A percentile compares a stretch with the other conserved stretches of the same genome.
Conservation (phyloP, 1,139 yeast species). For the Lodderomyces metapsilosis region DNA sequence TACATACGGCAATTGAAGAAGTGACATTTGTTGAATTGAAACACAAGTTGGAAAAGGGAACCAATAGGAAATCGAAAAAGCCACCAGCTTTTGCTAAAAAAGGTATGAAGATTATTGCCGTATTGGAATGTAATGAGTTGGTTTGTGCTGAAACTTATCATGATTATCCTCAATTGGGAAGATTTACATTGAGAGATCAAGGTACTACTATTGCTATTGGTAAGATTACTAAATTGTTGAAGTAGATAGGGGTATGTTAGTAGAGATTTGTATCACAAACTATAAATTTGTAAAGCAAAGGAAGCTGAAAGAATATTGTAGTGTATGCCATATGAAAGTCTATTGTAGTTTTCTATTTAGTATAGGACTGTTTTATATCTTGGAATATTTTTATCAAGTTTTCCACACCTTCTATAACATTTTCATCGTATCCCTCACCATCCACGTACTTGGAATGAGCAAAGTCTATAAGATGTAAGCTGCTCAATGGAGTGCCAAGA, state of each 20-base stretch:
- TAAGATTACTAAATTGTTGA: conserved; percentile 76
- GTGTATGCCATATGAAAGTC: no score
- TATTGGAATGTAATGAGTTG: conserved; percentile 78
- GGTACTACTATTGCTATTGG: conserved; percentile 98
- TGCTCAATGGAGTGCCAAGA: conserved; percentile 23
- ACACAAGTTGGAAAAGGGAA: conserved; percentile 94
- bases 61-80: conserved; percentile 93
- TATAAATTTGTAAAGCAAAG: no score
- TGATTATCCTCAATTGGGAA: conserved; percentile 93
- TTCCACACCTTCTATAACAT: conserved; percentile 65
- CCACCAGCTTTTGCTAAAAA: conserved; percentile 98
- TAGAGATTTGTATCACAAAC: no score
- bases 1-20: conserved; percentile 97
- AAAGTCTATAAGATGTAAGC: conserved; percentile 76
- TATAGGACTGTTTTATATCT: neutral
- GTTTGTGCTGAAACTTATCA: conserved; percentile 91
- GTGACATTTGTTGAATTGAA: conserved; percentile 77
- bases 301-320: no score
- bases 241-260: conserved; percentile 10
- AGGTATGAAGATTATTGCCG: conserved; percentile 98
- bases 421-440: conserved; percentile 71
- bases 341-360: no score
- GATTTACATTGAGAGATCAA: conserved; percentile 97
- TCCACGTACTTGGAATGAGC: conserved; percentile 75
- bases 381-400: conserved; percentile 48